phyloP scores from a whole-genome alignment of 2,329 filamentous ascomycete genomes.

The Fusarium buxicola region DNA sequence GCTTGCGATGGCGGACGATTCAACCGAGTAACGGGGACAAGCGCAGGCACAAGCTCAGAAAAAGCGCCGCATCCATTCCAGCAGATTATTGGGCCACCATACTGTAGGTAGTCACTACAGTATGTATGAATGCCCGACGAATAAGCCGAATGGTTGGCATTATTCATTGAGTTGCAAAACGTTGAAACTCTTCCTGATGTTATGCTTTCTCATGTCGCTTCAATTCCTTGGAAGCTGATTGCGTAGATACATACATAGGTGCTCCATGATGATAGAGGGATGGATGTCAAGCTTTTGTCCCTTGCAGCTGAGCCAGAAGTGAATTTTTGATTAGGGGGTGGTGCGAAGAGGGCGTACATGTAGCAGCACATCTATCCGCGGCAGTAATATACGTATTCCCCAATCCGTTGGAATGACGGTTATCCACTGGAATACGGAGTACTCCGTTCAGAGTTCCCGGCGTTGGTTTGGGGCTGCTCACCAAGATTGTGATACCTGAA shows the following conservation, averaged over 20 bases:
- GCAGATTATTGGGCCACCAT: too few species aligned
- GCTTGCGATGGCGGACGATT: constrained; percentile 27
- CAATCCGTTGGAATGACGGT: constrained; percentile 13
- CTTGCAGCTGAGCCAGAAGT: constrained; percentile 26
- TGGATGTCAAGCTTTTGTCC: constrained; percentile 29
- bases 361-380: constrained; percentile 34
- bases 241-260: constrained; percentile 6
- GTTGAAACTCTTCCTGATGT: constrained; percentile 4
- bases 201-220: constrained; percentile 7
- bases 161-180: neutral
- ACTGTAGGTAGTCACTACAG: too few species aligned
- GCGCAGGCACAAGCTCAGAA: constrained; percentile 8
- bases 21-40: constrained; percentile 30
- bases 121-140: too few species aligned
- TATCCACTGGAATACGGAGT: constrained; percentile 18
- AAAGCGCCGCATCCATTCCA: constrained; percentile 7
- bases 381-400: constrained; percentile 24
- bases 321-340: constrained; percentile 26
- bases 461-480: neutral
- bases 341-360: constrained; percentile 13
- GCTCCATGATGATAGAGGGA: constrained; percentile 8
- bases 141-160: constrained; percentile 2
- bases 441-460: constrained; percentile 6
- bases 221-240: constrained; percentile 18
- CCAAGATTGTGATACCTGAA: neutral